Evolutionary conservation across 345 rosid species (phyloP).

Genomic region (Nephelium lappaceum): DNA sequence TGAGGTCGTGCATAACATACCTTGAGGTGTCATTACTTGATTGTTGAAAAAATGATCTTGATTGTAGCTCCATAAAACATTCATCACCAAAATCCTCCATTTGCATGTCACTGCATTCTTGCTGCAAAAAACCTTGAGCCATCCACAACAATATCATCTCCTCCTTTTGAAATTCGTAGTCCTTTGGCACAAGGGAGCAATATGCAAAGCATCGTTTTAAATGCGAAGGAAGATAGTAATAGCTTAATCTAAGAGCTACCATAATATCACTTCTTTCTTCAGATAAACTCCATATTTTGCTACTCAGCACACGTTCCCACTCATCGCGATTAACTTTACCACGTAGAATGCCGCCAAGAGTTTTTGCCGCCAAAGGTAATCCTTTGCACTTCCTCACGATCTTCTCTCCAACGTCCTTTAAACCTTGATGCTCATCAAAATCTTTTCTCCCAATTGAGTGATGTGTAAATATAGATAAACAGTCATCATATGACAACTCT

Average conservation of each 20-base stretch:
- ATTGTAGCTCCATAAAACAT: neutral
- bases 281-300: neutral
- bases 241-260: constrained; percentile 8
- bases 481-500: neutral
- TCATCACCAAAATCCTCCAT: constrained; percentile 19
- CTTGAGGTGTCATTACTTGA: neutral
- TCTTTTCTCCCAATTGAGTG: neutral
- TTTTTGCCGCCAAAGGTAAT: neutral
- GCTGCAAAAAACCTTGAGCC: constrained; percentile 17
- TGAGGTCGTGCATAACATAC: constrained; percentile 26
- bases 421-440: neutral
- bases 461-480: neutral
- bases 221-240: neutral
- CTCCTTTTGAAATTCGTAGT: constrained; percentile 18
- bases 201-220: constrained; percentile 20
- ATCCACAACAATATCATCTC: constrained; percentile 22
- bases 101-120: neutral
- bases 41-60: constrained; percentile 21
- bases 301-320: neutral
- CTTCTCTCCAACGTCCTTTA: neutral
- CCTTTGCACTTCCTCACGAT: constrained; percentile 7
- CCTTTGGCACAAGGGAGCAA: constrained; percentile 20
- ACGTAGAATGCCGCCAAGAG: neutral
- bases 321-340: neutral
- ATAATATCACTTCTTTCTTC: neutral